phyloP scores from a whole-genome alignment of 2,329 filamentous ascomycete genomes.

The Arthrinium puccinioides region DNA sequence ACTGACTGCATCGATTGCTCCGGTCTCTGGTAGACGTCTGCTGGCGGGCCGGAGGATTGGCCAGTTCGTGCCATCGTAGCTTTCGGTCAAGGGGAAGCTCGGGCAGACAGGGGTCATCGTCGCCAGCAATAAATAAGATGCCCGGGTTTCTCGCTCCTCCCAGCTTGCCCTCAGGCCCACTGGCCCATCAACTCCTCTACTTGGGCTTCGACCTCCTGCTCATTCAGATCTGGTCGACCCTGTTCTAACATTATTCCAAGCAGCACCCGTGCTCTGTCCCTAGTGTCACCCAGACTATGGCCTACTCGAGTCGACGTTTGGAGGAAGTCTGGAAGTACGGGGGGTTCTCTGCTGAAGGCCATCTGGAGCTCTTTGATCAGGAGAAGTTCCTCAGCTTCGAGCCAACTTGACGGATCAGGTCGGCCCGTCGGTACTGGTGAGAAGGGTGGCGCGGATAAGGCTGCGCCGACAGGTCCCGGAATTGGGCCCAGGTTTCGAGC shows the following conservation, averaged over 20 bases:
- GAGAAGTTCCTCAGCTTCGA: neutral
- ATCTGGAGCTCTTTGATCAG: neutral
- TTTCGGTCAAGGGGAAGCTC: too few relatives aligned
- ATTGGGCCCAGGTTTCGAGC: constrained; percentile 9
- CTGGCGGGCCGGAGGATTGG: too few relatives aligned
- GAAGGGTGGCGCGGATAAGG: too few relatives aligned
- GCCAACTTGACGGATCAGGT: too few relatives aligned
- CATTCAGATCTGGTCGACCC: constrained; percentile 9
- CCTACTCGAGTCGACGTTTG: neutral
- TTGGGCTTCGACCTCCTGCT: constrained; percentile 5
- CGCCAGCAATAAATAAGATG: too few relatives aligned
- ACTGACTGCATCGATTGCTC: too few relatives aligned
- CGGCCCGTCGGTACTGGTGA: too few relatives aligned
- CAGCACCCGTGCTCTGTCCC: constrained; percentile 15
- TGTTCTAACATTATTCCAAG: constrained; percentile 15
- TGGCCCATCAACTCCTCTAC: constrained; percentile 11
- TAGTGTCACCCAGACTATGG: neutral
- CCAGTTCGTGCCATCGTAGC: too few relatives aligned
- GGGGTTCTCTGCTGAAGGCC: neutral
- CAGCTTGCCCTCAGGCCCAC: constrained; percentile 9
- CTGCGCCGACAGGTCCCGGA: too few relatives aligned
- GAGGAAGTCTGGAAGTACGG: neutral
- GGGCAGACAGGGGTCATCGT: too few relatives aligned
- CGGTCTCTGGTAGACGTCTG: too few relatives aligned
- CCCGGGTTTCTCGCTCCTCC: too few relatives aligned